A percentile compares a stretch with the other conserved stretches of the same genome.
Conservation (phyloP, 495 filamentous ascomycete genomes). For the Cudoniella acicularis region DNA sequence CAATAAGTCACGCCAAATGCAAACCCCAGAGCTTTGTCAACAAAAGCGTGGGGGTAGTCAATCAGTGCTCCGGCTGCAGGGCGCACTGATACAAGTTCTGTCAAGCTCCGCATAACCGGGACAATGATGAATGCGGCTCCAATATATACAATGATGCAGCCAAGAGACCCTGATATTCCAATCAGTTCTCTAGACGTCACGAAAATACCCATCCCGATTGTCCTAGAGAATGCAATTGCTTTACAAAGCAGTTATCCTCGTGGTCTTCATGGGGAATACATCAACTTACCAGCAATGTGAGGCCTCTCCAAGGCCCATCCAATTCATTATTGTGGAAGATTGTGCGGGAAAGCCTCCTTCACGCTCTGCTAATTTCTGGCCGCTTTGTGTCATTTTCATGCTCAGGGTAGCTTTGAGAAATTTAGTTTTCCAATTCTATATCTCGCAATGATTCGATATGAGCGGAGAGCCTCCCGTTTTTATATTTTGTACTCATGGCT, state of each 20-base stretch:
- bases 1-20: not conserved
- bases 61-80: not conserved
- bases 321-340: not conserved
- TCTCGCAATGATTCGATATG: not conserved
- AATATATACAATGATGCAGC: not conserved
- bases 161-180: not conserved
- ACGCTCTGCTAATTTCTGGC: not conserved
- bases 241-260: not conserved
- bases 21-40: not conserved
- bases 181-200: not conserved
- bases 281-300: not conserved
- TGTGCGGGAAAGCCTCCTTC: not conserved
- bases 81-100: not conserved
- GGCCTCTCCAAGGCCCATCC: not conserved
- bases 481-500: too few relatives aligned
- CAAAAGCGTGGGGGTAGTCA: not conserved
- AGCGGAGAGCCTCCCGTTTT: not conserved
- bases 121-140: not conserved
- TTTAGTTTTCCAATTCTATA: not conserved
- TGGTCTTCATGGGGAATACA: not conserved
- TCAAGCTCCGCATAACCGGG: not conserved
- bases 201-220: not conserved
- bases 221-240: not conserved
- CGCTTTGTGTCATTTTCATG: not conserved
- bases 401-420: not conserved